Percentiles rank a stretch among this genome's conserved stretches.
Conservation (phyloP, 2,329 filamentous ascomycete species). For the Colletotrichum abscissum region DNA sequence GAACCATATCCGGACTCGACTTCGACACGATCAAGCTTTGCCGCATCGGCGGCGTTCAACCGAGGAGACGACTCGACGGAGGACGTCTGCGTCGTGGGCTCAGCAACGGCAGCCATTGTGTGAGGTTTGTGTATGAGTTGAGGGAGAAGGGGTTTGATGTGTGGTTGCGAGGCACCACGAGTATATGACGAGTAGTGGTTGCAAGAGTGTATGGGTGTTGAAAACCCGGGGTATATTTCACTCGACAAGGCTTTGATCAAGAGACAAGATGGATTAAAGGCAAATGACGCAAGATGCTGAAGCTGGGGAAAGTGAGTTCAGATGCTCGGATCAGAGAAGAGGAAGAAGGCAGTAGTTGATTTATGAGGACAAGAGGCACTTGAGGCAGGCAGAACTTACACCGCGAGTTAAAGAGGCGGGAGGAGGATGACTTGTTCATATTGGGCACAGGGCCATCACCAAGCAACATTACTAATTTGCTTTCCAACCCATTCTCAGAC, state of each 20-base stretch:
- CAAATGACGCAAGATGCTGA: conserved; percentile 36
- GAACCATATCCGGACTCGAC: conserved; percentile 88
- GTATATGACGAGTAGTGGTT: conserved; percentile 16
- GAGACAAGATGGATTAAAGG: conserved; percentile 11
- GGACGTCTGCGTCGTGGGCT: conserved; percentile 46
- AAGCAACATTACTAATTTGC: conserved; percentile 38
- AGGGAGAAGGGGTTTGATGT: conserved; percentile 23
- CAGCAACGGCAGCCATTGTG: conserved; percentile 47
- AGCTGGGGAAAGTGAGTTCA: conserved; percentile 9
- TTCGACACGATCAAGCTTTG: conserved; percentile 56
- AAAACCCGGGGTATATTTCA: conserved; percentile 31
- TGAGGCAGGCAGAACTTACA: conserved; percentile 28
- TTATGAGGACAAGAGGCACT: conserved; percentile 29
- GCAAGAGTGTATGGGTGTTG: conserved; percentile 16
- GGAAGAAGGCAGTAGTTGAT: conserved; percentile 23
- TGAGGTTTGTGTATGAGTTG: conserved; percentile 44
- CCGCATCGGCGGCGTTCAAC: conserved; percentile 47
- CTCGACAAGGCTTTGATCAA: conserved; percentile 17
- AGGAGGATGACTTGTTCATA: conserved; percentile 15
- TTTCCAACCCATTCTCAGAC: conserved; percentile 9
- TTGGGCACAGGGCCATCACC: conserved; percentile 32
- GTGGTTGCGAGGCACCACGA: not conserved
- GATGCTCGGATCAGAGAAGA: not conserved
- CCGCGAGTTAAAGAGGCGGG: conserved; percentile 27
- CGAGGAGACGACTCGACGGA: conserved; percentile 54